Evolutionary conservation across 2,329 filamentous ascomycete genomes (phyloP), one percentile per base, ranked within the genome.

Genomic region (Fusarium sp.): DNA sequence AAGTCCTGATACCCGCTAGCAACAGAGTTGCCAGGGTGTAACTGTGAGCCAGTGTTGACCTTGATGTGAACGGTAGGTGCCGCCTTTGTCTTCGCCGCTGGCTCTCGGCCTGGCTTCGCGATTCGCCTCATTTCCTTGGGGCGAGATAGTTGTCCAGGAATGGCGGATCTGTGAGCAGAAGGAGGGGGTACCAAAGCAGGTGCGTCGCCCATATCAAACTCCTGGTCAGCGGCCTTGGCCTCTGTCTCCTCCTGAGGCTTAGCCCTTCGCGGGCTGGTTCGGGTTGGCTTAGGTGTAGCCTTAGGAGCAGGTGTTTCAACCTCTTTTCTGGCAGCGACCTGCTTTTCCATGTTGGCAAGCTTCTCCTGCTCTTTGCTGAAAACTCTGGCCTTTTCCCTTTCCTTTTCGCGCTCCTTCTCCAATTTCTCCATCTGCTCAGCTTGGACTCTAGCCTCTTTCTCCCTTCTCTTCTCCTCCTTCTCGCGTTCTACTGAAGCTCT

Each of bases 321-420:
- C 45, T 89, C 87, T 77, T 88, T 90, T 66, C 89, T 87, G 11
- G 86, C 83, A 5, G 84, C 83, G 44, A 88, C 77, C 69, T 89
- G 83, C 71, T 86, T 86, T 80, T 90, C 89, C 86, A 89, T 85
- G 3, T 83, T 82, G 39, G 84, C 85, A 48, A 87, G 82, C 71
- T 82, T 86, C 72, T 90, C 88, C 72, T 90, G 87, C 71, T 91
- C 88, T 73, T 89, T 84, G 78, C 85, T 89, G 70, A 89, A 90
- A 7, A 88, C 83, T 22, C 86, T 85, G 12, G 90, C 92, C 79
- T 93, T 93, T 74, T 92, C 89, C 11, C 91, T 87, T 79, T 94
- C 92, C 81, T 92, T 92, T 75, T 91, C 89, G 14, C 92, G 89
- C 48, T 88, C 90, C 77, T 91, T 93, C 73, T 93, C 90, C 7